Percentiles rank a stretch among this genome's conserved stretches.
These are phyloP conservation scores for Coemansia nantahalensis DNA, from an alignment of 192 early-diverging fungal genomes.

Conservation along the genomic window DNA sequence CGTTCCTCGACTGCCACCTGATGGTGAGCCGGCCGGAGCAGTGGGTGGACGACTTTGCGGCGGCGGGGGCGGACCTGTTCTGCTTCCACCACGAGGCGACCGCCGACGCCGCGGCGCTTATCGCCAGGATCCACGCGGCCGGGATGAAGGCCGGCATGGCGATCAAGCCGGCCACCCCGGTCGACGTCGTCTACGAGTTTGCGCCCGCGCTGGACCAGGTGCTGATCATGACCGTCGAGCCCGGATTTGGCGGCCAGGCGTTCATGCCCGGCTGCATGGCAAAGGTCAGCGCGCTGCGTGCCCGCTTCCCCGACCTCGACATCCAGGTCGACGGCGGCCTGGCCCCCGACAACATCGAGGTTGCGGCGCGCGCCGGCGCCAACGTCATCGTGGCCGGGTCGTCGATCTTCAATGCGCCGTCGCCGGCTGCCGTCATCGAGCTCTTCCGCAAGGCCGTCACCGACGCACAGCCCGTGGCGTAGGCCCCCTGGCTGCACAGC, in stretches of 20 bases:
- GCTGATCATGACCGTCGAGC: conserved; percentile 96
- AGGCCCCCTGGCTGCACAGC: neutral
- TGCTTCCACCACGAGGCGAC: conserved; percentile 95
- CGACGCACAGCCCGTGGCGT: conserved; percentile 13
- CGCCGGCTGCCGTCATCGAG: conserved; percentile 71
- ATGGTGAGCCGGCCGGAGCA: conserved; percentile 74
- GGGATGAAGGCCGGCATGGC: conserved; percentile 95
- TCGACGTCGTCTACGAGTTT: conserved; percentile 56
- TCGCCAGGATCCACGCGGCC: conserved; percentile 72
- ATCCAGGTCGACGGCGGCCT: conserved; percentile 97
- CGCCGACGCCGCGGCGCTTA: conserved; percentile 68
- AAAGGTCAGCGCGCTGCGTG: conserved; percentile 74
- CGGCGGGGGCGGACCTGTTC: conserved; percentile 82
- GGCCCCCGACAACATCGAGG: conserved; percentile 77
- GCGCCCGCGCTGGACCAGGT: conserved; percentile 78
- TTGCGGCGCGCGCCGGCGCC: conserved; percentile 84
- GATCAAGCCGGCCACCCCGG: conserved; percentile 85
- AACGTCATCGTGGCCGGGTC: conserved; percentile 98
- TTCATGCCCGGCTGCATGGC: conserved; percentile 88
- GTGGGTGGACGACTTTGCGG: conserved; percentile 95
- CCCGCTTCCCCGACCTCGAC: conserved; percentile 77
- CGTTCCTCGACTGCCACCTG: conserved; percentile 86
- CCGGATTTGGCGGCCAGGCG: conserved; percentile 94
- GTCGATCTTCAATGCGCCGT: conserved; percentile 75
- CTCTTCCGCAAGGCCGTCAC: conserved; percentile 47